These are phyloP conservation scores for Hippophae tibetana DNA, from an alignment of 306 rosid species.

Conservation along the genomic window DNA sequence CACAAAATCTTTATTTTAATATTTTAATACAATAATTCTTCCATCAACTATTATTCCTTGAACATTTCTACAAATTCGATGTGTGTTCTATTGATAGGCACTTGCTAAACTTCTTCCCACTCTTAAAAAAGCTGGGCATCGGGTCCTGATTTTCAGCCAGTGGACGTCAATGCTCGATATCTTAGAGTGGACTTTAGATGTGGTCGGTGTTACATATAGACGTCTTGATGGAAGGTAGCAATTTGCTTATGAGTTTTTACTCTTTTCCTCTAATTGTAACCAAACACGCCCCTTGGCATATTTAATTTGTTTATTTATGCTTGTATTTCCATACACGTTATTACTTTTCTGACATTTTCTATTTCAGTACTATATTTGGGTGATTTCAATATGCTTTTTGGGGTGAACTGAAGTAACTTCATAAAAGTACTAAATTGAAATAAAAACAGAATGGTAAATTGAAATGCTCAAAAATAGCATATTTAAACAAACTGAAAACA, in stretches of 20 bases:
- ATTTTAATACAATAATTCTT: no score
- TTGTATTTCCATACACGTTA: no score
- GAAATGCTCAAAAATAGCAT: no score
- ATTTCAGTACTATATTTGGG: no score
- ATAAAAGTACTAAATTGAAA: no score
- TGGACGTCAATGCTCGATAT: slow-evolving; percentile 99
- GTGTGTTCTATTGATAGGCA: slow-evolving; percentile 39
- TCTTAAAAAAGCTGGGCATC: slow-evolving; percentile 68
- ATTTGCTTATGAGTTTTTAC: not conserved
- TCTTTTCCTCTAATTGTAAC: not conserved
- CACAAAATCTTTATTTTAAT: no score
- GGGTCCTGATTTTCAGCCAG: slow-evolving; percentile 83
- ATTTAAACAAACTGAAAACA: no score
- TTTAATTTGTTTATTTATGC: not conserved
- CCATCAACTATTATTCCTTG: no score
- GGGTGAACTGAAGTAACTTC: no score
- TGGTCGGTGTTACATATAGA: slow-evolving; percentile 76
- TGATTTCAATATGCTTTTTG: no score
- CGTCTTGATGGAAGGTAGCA: slow-evolving; percentile 96
- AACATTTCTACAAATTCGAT: slow-evolving; percentile 20
- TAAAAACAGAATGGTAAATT: no score
- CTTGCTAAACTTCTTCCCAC: slow-evolving; percentile 71
- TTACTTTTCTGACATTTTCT: no score
- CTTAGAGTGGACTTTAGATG: slow-evolving; percentile 93
- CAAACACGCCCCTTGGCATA: not conserved